Evolutionary conservation across 2,329 filamentous ascomycete species (phyloP).

Genomic region (Botryotinia calthae): DNA sequence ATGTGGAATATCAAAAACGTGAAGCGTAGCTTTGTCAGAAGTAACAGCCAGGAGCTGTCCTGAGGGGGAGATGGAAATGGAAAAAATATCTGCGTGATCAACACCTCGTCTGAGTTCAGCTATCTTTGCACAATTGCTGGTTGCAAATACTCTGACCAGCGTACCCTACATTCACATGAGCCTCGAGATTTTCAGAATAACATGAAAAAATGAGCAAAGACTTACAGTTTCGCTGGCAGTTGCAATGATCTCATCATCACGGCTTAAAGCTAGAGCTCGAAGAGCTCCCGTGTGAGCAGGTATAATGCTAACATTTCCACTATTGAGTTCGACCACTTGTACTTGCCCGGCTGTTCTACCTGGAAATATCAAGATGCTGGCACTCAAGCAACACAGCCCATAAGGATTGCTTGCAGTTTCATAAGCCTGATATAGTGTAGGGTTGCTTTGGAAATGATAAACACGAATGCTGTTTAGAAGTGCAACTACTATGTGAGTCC

Average conservation of each 20-base stretch:
- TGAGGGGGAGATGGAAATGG: conserved; percentile 80
- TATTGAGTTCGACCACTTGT: conserved; percentile 76
- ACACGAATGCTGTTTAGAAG: conserved; percentile 79
- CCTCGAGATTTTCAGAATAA: conserved; percentile 10
- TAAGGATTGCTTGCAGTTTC: conserved; percentile 83
- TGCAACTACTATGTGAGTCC: conserved; percentile 74
- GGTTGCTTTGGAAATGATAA: conserved; percentile 73
- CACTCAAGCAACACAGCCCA: conserved; percentile 75
- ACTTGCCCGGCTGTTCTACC: conserved; percentile 87
- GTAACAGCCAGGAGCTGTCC: conserved; percentile 82
- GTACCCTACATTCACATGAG: conserved; percentile 60
- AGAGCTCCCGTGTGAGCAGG: conserved; percentile 81
- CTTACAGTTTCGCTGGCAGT: conserved; percentile 79
- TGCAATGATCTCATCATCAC: conserved; percentile 76
- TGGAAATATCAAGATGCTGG: conserved; percentile 75
- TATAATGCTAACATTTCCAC: conserved; percentile 86
- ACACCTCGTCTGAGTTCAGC: conserved; percentile 85
- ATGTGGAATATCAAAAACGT: conserved; percentile 83
- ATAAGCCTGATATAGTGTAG: conserved; percentile 69
- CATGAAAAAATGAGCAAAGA: neutral
- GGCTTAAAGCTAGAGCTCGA: conserved; percentile 74
- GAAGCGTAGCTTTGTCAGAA: conserved; percentile 93
- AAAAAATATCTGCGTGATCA: conserved; percentile 84
- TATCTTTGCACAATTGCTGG: conserved; percentile 73
- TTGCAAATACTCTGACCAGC: conserved; percentile 80